These are phyloP conservation scores for Cucumis variabilis DNA, from an alignment of 331 rosid genomes.

Conservation along the genomic window DNA sequence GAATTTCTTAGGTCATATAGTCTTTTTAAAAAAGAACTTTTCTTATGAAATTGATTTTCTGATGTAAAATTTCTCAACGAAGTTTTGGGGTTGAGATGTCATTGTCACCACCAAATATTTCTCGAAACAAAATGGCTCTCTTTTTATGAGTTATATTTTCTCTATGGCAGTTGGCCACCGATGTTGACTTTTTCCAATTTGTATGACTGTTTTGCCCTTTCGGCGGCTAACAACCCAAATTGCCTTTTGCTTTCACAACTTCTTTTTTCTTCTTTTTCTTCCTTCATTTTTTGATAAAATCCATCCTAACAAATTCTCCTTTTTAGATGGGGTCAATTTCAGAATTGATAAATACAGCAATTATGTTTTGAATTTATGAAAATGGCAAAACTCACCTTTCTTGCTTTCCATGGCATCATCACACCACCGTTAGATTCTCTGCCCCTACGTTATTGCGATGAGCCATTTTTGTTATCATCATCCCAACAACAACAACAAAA, in stretches of 20 bases:
- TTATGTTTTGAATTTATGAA: background rate
- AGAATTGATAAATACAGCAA: background rate
- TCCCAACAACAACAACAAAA: background rate
- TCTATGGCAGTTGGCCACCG: background rate
- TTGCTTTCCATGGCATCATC: background rate
- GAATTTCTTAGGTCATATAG: too few species aligned
- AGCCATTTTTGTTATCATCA: background rate
- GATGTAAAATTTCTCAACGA: background rate
- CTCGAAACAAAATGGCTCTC: background rate
- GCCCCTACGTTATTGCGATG: slow-evolving; percentile 14
- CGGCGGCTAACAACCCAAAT: slow-evolving; percentile 7
- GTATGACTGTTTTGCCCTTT: slow-evolving; percentile 15
- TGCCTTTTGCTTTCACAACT: slow-evolving; percentile 11
- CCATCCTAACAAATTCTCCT: background rate
- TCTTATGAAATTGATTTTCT: background rate
- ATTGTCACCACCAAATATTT: background rate
- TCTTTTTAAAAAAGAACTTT: background rate
- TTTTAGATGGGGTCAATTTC: background rate
- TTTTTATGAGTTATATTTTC: background rate
- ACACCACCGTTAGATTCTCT: background rate
- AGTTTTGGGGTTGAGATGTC: background rate
- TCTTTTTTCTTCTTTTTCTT: background rate
- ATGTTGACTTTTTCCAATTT: background rate
- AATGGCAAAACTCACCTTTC: background rate
- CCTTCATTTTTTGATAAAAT: background rate